Conservation (phyloP, 2,329 filamentous ascomycete genomes). For the Fusarium sp. region DNA sequence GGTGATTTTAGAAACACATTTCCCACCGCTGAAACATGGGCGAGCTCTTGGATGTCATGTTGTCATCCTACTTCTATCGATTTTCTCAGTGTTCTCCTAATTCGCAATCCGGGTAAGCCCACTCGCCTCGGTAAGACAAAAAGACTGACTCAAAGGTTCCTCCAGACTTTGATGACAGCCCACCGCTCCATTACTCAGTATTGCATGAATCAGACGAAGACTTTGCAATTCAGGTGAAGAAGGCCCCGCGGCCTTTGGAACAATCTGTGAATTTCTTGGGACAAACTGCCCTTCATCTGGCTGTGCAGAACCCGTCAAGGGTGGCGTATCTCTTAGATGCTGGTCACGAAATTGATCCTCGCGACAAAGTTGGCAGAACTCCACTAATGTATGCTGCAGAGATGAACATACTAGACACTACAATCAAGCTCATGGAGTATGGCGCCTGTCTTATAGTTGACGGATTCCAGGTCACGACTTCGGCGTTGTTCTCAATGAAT, state of each 20-base stretch:
- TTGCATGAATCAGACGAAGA: not conserved
- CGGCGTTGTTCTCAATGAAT: too few species aligned
- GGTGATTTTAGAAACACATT: not conserved
- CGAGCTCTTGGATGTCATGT: rapidly evolving
- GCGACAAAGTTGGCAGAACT: not conserved
- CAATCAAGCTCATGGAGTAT: not conserved
- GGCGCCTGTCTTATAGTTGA: too few species aligned
- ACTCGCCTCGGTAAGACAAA: not conserved
- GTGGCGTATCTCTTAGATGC: not conserved
- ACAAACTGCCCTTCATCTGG: conserved; percentile 12
- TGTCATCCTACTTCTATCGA: not conserved
- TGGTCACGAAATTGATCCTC: not conserved
- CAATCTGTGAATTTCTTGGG: conserved; percentile 1
- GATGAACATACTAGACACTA: not conserved
- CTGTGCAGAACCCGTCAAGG: rapidly evolving
- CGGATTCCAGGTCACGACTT: too few species aligned
- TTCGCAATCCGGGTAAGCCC: not conserved
- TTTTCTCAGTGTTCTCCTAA: not conserved
- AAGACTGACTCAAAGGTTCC: not conserved
- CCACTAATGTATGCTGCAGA: not conserved
- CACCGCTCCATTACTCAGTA: not conserved
- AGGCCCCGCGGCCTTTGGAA: rapidly evolving
- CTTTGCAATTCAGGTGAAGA: not conserved
- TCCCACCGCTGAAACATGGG: not conserved
- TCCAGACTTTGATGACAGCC: not conserved